Percentiles rank a stretch among this genome's conserved stretches.
These are phyloP conservation scores for Harringtonia aguacate DNA, from an alignment of 2,329 filamentous ascomycete species.

Conservation along the genomic window DNA sequence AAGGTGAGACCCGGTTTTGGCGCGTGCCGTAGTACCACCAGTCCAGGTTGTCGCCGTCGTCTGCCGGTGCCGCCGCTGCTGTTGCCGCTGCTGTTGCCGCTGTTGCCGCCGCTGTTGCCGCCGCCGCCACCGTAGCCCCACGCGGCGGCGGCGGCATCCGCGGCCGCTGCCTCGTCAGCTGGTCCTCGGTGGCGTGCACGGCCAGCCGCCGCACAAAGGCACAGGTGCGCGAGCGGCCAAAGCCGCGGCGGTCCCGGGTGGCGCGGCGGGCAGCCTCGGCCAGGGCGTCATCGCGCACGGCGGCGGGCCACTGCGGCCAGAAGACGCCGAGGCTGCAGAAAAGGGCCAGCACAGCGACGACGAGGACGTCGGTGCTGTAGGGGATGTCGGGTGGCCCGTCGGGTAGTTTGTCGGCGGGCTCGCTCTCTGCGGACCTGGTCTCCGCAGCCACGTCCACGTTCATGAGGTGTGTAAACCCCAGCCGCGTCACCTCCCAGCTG, in stretches of 20 bases:
- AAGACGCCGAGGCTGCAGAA: slow-evolving; percentile 8
- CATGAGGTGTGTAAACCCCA: slow-evolving; percentile 6
- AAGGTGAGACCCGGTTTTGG: too few species aligned
- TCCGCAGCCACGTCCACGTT: background rate
- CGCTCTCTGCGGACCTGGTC: background rate
- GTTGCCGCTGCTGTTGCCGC: too few species aligned
- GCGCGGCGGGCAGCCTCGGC: background rate
- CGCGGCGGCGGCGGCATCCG: too few species aligned
- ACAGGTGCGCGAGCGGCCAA: background rate
- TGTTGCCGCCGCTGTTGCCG: too few species aligned
- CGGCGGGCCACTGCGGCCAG: slow-evolving; percentile 4
- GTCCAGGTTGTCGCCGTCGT: too few species aligned
- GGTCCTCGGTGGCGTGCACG: too few species aligned
- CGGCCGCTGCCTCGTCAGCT: too few species aligned
- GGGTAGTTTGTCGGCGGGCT: background rate
- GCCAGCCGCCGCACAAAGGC: too few species aligned
- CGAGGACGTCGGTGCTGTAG: slow-evolving; percentile 3
- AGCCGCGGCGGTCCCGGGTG: background rate
- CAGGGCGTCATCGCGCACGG: background rate
- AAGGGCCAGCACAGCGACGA: slow-evolving; percentile 4
- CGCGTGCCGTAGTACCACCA: too few species aligned
- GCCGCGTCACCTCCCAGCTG: slow-evolving; percentile 17
- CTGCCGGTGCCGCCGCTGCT: too few species aligned
- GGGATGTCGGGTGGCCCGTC: background rate
- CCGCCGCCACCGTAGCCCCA: too few species aligned